phyloP scores from a whole-genome alignment of 192 early-diverging fungal species.

The Umbelopsis sp. region DNA sequence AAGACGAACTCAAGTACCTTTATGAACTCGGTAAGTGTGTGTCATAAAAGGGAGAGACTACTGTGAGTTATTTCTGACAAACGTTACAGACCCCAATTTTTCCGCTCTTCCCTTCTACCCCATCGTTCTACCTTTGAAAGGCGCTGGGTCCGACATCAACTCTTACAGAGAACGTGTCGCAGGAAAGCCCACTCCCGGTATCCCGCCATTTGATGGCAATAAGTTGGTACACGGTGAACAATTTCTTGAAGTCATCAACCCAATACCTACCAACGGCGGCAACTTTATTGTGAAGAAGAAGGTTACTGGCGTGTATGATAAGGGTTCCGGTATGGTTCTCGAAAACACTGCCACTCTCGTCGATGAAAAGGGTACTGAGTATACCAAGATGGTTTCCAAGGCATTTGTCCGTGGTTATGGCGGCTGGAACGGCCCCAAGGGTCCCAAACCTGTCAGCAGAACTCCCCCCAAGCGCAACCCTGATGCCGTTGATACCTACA shows the following conservation, averaged over 20 bases:
- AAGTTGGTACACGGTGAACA: constrained; percentile 77
- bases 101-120: constrained; percentile 71
- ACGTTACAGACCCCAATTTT: constrained; percentile 47
- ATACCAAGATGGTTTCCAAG: constrained; percentile 13
- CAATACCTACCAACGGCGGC: constrained; percentile 60
- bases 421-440: constrained; percentile 61
- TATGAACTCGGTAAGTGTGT: constrained; percentile 63
- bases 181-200: constrained; percentile 50
- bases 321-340: constrained; percentile 70
- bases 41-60: neutral
- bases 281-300: constrained; percentile 57
- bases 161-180: constrained; percentile 46
- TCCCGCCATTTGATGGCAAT: constrained; percentile 68
- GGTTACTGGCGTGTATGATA: constrained; percentile 72
- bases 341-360: constrained; percentile 51
- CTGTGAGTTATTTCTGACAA: neutral
- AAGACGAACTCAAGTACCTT: constrained; percentile 64
- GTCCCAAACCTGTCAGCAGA: constrained; percentile 55
- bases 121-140: constrained; percentile 65
- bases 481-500: constrained; percentile 51
- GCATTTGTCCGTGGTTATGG: constrained; percentile 33
- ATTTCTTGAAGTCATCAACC: constrained; percentile 57
- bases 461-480: constrained; percentile 61
- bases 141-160: constrained; percentile 34
- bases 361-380: constrained; percentile 6